phyloP scores from a whole-genome alignment of 441 rosid genomes.

The Gossypium gossypioides region DNA sequence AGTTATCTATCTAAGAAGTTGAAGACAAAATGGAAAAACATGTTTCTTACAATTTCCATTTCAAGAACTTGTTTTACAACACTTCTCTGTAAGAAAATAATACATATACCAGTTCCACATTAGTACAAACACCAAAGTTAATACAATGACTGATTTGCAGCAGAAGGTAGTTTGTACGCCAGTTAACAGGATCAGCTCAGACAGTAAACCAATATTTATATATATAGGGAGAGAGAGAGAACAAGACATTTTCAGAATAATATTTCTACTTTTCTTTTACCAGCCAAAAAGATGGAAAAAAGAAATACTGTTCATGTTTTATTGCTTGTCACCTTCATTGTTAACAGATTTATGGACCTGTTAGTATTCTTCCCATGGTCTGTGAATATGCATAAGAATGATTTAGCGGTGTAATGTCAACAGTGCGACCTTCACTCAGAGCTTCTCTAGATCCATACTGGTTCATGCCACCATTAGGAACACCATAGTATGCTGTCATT shows the following conservation, averaged over 20 bases:
- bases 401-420: constrained; percentile 39
- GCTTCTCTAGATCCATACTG: constrained; percentile 46
- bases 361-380: constrained; percentile 61
- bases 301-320: constrained; percentile 11
- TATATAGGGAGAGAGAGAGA: neutral
- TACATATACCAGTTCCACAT: constrained; percentile 22
- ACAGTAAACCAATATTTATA: neutral
- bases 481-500: constrained; percentile 35
- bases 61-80: constrained; percentile 29
- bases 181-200: constrained; percentile 1
- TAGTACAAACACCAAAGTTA: constrained; percentile 23
- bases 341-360: constrained; percentile 50
- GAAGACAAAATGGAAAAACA: constrained; percentile 5
- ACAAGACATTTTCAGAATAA: constrained; percentile 13
- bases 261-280: constrained; percentile 18
- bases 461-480: constrained; percentile 40
- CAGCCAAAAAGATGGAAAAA: constrained; percentile 17
- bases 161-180: neutral
- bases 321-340: constrained; percentile 8
- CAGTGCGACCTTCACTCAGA: constrained; percentile 30
- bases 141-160: constrained; percentile 12
- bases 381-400: constrained; percentile 57
- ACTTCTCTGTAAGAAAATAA: constrained; percentile 16
- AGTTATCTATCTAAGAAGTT: neutral
- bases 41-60: constrained; percentile 25